Conservation (phyloP, 129 eudicot species). For the Helichrysum umbraculigerum region DNA sequence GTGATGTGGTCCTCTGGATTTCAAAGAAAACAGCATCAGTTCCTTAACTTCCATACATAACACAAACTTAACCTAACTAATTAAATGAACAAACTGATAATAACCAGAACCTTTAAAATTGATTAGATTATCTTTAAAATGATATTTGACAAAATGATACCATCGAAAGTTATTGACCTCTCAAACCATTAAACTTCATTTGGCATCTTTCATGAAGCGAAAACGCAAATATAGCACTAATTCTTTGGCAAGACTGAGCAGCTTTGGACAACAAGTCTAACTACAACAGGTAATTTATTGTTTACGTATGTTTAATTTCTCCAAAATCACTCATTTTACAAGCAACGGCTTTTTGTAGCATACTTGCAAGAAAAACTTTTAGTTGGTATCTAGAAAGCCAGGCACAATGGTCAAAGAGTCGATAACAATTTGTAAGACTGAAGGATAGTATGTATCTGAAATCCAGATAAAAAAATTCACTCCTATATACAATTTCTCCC, state of each 20-base stretch:
- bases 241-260: not conserved
- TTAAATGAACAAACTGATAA: too few relatives aligned
- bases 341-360: not conserved
- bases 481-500: not conserved
- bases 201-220: not conserved
- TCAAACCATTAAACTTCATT: not conserved
- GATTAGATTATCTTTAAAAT: not conserved
- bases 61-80: not conserved
- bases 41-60: not conserved
- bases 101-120: not conserved
- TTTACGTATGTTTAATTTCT: not conserved
- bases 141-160: not conserved
- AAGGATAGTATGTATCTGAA: not conserved
- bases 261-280: not conserved
- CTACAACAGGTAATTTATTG: not conserved
- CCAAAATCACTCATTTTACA: not conserved
- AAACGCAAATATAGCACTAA: not conserved
- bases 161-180: not conserved
- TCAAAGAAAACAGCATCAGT: conserved; percentile 1
- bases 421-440: not conserved
- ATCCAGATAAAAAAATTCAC: too few relatives aligned
- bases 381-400: not conserved
- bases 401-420: not conserved
- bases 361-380: not conserved
- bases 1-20: conserved; percentile 66